These are phyloP conservation scores for Fomitopsis pinicola DNA, from an alignment of 1,284 basidiomycete genomes.

Conservation along the genomic window DNA sequence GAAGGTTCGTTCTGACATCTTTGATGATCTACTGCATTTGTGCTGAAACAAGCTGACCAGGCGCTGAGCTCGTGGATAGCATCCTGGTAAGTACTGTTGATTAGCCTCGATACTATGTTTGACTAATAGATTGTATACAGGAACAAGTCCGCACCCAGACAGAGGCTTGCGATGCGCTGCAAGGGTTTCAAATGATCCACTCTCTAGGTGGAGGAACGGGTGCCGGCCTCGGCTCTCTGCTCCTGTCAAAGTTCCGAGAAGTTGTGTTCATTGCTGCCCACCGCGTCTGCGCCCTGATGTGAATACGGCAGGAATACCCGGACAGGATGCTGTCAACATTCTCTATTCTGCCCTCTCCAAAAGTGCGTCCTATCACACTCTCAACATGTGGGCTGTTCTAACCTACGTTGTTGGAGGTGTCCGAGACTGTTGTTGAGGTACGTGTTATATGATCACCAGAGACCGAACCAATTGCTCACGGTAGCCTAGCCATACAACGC, in stretches of 20 bases:
- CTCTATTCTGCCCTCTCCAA: conserved; percentile 88
- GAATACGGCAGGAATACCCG: conserved; percentile 69
- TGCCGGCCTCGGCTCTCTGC: conserved; percentile 79
- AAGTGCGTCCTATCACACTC: conserved; percentile 38
- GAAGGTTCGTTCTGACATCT: conserved; percentile 51
- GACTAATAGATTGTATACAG: conserved; percentile 24
- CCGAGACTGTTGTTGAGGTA: conserved; percentile 92
- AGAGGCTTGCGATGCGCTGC: conserved; percentile 83
- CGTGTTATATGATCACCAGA: conserved; percentile 4
- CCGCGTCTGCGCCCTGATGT: conserved; percentile 27
- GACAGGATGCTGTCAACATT: conserved; percentile 95
- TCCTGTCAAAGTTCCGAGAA: conserved; percentile 84
- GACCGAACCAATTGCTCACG: not conserved
- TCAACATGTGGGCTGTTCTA: not conserved
- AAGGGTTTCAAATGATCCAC: conserved; percentile 93
- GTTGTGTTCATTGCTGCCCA: conserved; percentile 36
- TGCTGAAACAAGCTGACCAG: conserved; percentile 31
- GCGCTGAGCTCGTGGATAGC: conserved; percentile 88
- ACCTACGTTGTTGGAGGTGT: conserved; percentile 49
- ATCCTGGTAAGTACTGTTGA: conserved; percentile 54
- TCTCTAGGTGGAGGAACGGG: conserved; percentile 94
- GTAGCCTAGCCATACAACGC: conserved; percentile 80
- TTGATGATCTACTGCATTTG: not conserved
- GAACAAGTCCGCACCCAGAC: conserved; percentile 73
- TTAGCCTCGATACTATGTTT: not conserved